Conservation (phyloP, 1,139 yeast genomes). For the Saccharomycopsis crataegensis region DNA sequence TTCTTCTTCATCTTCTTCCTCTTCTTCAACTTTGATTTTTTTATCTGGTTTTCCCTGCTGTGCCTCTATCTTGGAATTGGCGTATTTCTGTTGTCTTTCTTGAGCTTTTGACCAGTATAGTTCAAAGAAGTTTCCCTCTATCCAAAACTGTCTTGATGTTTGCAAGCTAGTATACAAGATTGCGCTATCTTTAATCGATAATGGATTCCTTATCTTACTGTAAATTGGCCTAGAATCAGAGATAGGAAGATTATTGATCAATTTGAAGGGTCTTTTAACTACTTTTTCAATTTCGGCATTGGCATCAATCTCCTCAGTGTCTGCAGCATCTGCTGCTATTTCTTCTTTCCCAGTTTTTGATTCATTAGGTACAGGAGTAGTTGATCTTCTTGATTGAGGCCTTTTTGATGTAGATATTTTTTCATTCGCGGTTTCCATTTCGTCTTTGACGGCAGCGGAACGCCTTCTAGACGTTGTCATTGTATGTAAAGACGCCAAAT, state of each 20-base stretch:
- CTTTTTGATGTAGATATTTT: not conserved
- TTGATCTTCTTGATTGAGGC: not conserved
- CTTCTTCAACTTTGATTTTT: conserved; percentile 26
- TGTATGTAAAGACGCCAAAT: not conserved
- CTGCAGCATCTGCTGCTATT: not conserved
- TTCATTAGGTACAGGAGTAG: not conserved
- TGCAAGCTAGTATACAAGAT: conserved; percentile 65
- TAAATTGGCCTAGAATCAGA: conserved; percentile 16
- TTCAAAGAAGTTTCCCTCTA: conserved; percentile 61
- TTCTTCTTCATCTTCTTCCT: conserved; percentile 26
- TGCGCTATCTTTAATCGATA: conserved; percentile 67
- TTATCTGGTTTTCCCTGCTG: not conserved
- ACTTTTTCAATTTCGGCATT: not conserved
- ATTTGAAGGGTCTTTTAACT: conserved; percentile 14
- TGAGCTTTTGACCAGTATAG: conserved; percentile 71
- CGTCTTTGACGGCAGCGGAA: not conserved
- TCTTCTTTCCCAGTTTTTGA: not conserved
- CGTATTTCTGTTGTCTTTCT: conserved; percentile 27
- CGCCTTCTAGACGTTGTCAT: not conserved
- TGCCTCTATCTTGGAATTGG: not conserved
- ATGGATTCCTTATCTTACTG: conserved; percentile 35
- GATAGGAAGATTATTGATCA: conserved; percentile 10
- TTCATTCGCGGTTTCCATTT: not conserved
- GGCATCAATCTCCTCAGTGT: not conserved
- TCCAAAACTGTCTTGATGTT: conserved; percentile 69